phyloP scores from a whole-genome alignment of 1,139 yeast species.

The Hemisphaericaspora lyxosophila region DNA sequence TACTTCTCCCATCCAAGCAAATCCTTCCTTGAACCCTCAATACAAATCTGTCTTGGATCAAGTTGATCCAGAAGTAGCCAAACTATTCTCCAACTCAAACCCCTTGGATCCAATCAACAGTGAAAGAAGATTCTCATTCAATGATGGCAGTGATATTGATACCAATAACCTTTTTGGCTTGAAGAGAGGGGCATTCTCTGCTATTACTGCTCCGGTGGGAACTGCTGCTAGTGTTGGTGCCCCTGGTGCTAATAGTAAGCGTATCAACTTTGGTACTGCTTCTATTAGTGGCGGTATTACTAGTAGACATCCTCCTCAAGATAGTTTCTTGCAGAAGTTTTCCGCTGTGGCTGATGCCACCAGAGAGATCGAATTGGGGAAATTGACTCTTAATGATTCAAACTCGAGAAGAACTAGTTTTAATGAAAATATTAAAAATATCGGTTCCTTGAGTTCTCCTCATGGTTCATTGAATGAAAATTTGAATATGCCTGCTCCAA shows the following conservation, averaged over 20 bases:
- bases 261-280: slow-evolving; percentile 52
- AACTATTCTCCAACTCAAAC: slow-evolving; percentile 24
- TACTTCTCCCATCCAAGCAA: slow-evolving; percentile 28
- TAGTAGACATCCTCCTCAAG: slow-evolving; percentile 46
- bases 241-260: slow-evolving; percentile 5
- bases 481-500: slow-evolving; percentile 41
- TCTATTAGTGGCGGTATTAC: slow-evolving; percentile 62
- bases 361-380: slow-evolving; percentile 59
- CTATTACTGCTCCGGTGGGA: slow-evolving; percentile 41
- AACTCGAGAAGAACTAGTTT: slow-evolving; percentile 51
- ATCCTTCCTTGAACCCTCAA: slow-evolving; percentile 18
- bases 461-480: slow-evolving; percentile 54
- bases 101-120: slow-evolving; percentile 10
- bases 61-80: slow-evolving; percentile 51
- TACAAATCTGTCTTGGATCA: slow-evolving; percentile 37
- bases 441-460: slow-evolving; percentile 30
- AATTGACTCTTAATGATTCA: slow-evolving; percentile 29
- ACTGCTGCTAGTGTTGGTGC: slow-evolving; percentile 7
- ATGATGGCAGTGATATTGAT: slow-evolving; percentile 48
- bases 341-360: slow-evolving; percentile 80
- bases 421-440: slow-evolving; percentile 23
- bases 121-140: slow-evolving; percentile 35
- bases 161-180: slow-evolving; percentile 41
- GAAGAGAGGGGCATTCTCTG: slow-evolving; percentile 50
- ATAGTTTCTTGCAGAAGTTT: slow-evolving; percentile 63